Evolutionary conservation across 805 yeast species (phyloP), one percentile per base, ranked within the genome.

Genomic region (Alloascoidea hylecoeti): DNA sequence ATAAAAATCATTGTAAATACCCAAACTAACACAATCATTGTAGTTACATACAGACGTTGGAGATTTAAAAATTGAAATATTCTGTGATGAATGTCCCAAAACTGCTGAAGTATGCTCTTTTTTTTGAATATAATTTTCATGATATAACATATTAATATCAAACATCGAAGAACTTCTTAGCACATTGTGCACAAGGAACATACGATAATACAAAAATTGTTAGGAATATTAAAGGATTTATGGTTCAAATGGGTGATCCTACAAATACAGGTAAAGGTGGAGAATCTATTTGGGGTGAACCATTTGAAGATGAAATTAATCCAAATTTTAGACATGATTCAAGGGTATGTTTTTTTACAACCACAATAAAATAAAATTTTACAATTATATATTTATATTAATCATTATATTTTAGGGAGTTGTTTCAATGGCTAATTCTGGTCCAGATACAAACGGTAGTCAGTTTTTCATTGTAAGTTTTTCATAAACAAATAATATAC

Each of bases 381-480:
- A 16, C 14, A 23, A n/a, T 15, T 15, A 15, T 3, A 14, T 14
- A 9, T 12, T 33, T 28, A 2, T 39, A 33, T 23, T 35, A 35
- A 41, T 39, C 28, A 13, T 3, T 15, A 4, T 13, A 17, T 14
- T 13, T 14, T 23, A 56, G 60, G 57, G 57, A 6, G 40, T 48
- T 2, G 41, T 69, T 43, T 64, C 71, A 28, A 68, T 69, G 74
- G 74, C 74, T 43, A 69, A 68, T 45, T 63, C 70, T 33, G 73
- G 73, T 37, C 69, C 72, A 49, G 61, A 67, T 59, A 67, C 73
- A 47, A 68, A 67, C 50, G 74, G 72, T 4, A 61, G 70, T 23
- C 75, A 66, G 54, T 68, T 67, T 48, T 69, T 67, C 55, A 65
- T 68, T 13, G 60, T 52, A 39, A 39, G 57, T n/a, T 49, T n/a